A percentile compares a stretch with the other conserved stretches of the same genome.
Conservation (phyloP, 371 early-diverging fungal species). For the Lichtheimia hyalospora region DNA sequence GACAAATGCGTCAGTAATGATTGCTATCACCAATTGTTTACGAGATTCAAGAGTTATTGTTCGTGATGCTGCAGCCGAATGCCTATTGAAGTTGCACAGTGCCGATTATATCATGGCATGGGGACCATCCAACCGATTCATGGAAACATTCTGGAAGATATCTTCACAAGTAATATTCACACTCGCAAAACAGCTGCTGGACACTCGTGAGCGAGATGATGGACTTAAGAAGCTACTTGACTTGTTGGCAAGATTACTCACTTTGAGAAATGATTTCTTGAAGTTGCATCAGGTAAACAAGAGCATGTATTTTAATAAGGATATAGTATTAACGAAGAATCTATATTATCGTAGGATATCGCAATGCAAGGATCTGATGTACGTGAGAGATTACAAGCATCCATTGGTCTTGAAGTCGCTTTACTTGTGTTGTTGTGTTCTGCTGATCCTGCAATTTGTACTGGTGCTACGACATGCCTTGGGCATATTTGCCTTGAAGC, state of each 20-base stretch:
- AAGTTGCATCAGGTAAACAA: slow-evolving; percentile 18
- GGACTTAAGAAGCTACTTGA: slow-evolving; percentile 54
- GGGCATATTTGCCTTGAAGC: slow-evolving; percentile 58
- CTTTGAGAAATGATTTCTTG: slow-evolving; percentile 64
- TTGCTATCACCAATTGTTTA: slow-evolving; percentile 55
- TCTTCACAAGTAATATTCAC: slow-evolving; percentile 46
- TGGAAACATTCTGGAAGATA: slow-evolving; percentile 64
- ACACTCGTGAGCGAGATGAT: slow-evolving; percentile 51
- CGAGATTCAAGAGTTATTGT: slow-evolving; percentile 57
- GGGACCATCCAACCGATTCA: slow-evolving; percentile 51
- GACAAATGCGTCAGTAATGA: slow-evolving; percentile 58
- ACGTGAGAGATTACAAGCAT: slow-evolving; percentile 65
- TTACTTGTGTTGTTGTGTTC: slow-evolving; percentile 73
- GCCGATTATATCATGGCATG: slow-evolving; percentile 52
- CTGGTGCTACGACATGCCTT: slow-evolving; percentile 54
- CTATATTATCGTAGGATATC: slow-evolving; percentile 32
- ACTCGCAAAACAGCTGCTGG: slow-evolving; percentile 48
- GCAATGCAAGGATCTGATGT: slow-evolving; percentile 50
- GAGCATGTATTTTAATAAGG: neutral
- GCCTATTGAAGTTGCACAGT: slow-evolving; percentile 60
- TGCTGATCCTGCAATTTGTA: slow-evolving; percentile 68
- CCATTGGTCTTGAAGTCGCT: slow-evolving; percentile 70
- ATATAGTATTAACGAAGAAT: slow-evolving; percentile 17
- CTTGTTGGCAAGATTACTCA: slow-evolving; percentile 59
- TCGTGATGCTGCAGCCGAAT: slow-evolving; percentile 61